Conservation (phyloP, 805 yeast species). For the Candida sithepensis region DNA sequence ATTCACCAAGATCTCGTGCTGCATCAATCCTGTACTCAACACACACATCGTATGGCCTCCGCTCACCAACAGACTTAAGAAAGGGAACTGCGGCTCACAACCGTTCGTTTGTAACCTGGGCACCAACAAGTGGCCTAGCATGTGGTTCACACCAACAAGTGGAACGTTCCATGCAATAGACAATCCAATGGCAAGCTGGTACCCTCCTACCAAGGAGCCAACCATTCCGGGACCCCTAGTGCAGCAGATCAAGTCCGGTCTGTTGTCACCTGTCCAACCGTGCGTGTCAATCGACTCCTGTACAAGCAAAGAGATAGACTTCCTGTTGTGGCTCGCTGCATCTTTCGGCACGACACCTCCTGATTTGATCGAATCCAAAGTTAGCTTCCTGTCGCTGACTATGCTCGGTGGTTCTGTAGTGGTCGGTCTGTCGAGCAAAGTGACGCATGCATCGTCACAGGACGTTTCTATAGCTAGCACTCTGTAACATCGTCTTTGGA, state of each 20-base stretch:
- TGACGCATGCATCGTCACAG: conserved; percentile 93
- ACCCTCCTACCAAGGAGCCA: conserved; percentile 79
- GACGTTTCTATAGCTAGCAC: conserved; percentile 89
- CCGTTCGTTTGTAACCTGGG: conserved; percentile 51
- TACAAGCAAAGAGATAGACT: conserved; percentile 49
- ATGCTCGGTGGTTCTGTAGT: conserved; percentile 40
- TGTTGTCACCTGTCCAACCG: conserved; percentile 26
- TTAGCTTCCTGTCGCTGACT: conserved; percentile 56
- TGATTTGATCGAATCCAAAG: conserved; percentile 57
- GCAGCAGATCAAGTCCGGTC: conserved; percentile 77
- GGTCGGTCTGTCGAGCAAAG: conserved; percentile 54
- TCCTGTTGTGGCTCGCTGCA: conserved; percentile 79
- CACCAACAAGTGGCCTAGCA: conserved; percentile 86
- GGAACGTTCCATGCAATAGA: conserved; percentile 76
- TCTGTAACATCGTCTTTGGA: conserved; percentile 36
- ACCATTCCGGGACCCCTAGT: conserved; percentile 98
- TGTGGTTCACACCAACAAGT: conserved; percentile 88
- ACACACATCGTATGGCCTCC: conserved; percentile 97
- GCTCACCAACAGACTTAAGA: conserved; percentile 72
- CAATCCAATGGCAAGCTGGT: conserved; percentile 82
- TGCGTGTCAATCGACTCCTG: conserved; percentile 37
- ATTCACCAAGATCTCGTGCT: conserved; percentile 72
- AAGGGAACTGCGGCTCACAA: conserved; percentile 53
- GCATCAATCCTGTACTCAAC: conserved; percentile 49
- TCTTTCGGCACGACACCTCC: conserved; percentile 91